phyloP scores from a whole-genome alignment of 441 rosid genomes.

The Melastoma candidum region DNA sequence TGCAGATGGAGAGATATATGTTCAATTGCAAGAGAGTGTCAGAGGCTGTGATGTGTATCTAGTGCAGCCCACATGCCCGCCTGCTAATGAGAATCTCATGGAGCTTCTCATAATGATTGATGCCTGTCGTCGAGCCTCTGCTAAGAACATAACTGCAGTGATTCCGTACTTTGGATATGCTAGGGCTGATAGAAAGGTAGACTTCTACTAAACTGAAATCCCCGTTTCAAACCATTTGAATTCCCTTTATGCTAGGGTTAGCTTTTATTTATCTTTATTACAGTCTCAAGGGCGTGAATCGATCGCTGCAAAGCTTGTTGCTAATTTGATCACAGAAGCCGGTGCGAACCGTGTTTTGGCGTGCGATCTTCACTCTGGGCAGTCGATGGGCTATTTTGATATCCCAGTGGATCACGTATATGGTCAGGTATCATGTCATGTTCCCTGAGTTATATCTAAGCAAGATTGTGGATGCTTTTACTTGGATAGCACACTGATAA shows the following conservation, averaged over 20 bases:
- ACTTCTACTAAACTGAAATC: not conserved
- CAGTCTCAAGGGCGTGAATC: slow-evolving; percentile 98
- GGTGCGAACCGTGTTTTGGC: slow-evolving; percentile 96
- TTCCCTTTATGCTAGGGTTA: not conserved
- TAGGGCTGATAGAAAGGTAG: slow-evolving; percentile 95
- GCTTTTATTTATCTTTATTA: slow-evolving; percentile 5
- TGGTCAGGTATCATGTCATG: slow-evolving; percentile 52
- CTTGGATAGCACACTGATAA: too few species aligned
- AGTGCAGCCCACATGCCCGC: slow-evolving; percentile 93
- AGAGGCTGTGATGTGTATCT: slow-evolving; percentile 93
- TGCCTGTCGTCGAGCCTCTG: slow-evolving; percentile 97
- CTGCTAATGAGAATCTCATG: slow-evolving; percentile 97
- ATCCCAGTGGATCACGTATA: slow-evolving; percentile 95
- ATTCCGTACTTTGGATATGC: slow-evolving; percentile 98
- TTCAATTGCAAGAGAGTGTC: slow-evolving; percentile 92
- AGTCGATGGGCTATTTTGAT: slow-evolving; percentile 97
- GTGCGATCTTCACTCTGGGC: slow-evolving; percentile 98
- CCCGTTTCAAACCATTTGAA: not conserved
- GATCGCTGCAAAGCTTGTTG: slow-evolving; percentile 81
- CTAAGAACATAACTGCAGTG: slow-evolving; percentile 89
- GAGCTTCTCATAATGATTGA: slow-evolving; percentile 90
- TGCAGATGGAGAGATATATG: slow-evolving; percentile 95
- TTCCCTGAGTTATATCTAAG: too few species aligned
- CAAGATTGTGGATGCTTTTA: too few species aligned
- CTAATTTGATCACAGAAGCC: slow-evolving; percentile 67